Evolutionary conservation across 2,329 filamentous ascomycete species (phyloP), one percentile per base, ranked within the genome.

Genomic region (Lasiodiplodia sp.): DNA sequence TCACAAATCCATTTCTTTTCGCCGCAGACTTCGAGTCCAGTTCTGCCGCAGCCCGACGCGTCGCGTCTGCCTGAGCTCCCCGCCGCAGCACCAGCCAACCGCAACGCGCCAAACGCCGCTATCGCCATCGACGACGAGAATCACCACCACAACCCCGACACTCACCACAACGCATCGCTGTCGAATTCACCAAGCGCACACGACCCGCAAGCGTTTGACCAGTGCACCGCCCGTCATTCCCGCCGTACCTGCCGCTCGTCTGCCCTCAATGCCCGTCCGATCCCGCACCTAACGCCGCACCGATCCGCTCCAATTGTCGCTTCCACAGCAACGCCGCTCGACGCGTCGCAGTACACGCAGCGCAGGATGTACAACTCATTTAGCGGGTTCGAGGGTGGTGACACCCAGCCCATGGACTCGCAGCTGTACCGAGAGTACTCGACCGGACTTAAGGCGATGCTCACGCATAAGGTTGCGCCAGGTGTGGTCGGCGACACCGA

Each of bases 391-490:
- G 76, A 77, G 62, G 78, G 78, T 68, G 82, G 82, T 62, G 83
- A 85, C 70, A 85, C 83, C 1, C 83, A 85, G 74, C 78, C 79
- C 28, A 77, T 78, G 72, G 81, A 82, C 66, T 82, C 82, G 66
- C 83, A 85, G 71, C 79, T 84, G 56, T 82, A 82, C 72, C 79
- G 75, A 57, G 73, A 81, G 25, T 82, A 75, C 69, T 44, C 28
- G 28, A 34, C 31, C n/a, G 47, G 28, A 18, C 28, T 51, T 14
- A 10, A 28, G n/a, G 31, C 44, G 0, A n/a, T 52, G 14, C 4
- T 23, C 31, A 28, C 16, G 25, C 31, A 58, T 21, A n/a, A 28
- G 7, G 8, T 4, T 52, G n/a, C 28, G 10, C 62, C 44, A 63
- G 31, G 51, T 21, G n/a, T 25, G 11, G 34, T 18, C n/a, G 16